Base-by-base conservation (phyloP, 257 asterid species). In the Solanum neorickii region DNA sequence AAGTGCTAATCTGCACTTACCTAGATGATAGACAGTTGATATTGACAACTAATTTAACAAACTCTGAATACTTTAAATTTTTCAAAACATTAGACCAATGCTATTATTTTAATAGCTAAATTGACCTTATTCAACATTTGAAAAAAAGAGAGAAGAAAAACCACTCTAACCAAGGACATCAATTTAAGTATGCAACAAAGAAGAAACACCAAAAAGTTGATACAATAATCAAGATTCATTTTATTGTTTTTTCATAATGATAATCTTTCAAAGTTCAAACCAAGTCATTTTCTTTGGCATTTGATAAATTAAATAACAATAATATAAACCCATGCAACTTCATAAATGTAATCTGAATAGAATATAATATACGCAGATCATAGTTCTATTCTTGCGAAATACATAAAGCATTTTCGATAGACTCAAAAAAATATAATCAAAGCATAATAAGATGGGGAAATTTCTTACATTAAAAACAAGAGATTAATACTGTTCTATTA, bases 291-390 rank as follows among this genome's bases (percentile, higher is more conserved):
- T 87, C 82, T 73, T 73, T 86, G 93, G 72, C 88, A 75, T 84
- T 90, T 93, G 87, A 90, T 87, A 89, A 56, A 56, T 7, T 56
- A 56, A 56, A 56, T 2, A 68, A 68, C 12, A 68, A 66, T 13
- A 66, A 14, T 12, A 14, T 69, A 69, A 69, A 3, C 1, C 1
- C 6, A 2, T 27, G 9, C 7, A 69, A 29, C 5, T 29, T 14
- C 2, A 29, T 8, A 27, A 68, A 1, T 68, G 0, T 0, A 0
- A 16, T 68, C 0, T 3, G 6, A 3, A 65, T 0, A 65, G 72
- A 4, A 56, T 56, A 20, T 56, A 9, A 60, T 60, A 0, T 60
- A 21, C 7, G 9, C 33, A n/a, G 1, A 65, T 25, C 0, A n/a
- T 65, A 65, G 3, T 2, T 0, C 0, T 66, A 6, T 66, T 1